Base-by-base conservation (phyloP, 306 rosid species). In the Quercus dentata region DNA sequence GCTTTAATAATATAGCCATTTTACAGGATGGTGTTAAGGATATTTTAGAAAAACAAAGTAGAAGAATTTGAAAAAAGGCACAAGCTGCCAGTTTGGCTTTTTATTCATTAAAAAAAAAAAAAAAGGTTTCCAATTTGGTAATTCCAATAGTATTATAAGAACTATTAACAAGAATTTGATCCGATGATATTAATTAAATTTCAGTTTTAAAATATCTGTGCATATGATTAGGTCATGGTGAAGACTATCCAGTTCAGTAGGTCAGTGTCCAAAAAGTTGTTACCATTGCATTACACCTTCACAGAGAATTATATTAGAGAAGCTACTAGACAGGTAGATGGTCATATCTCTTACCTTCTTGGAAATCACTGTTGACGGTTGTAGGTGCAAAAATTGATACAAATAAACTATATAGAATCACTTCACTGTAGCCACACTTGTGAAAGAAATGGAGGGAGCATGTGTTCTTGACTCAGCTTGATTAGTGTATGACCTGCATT, bases 201-300 rank as follows among this genome's bases (percentile, higher is more conserved):
- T 58, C 57, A 38, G 19, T 28, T 57, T 49, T 76, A 30, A 12
- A 56, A 6, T 15, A 0, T 35, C 10, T 83, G 35, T 74, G 30
- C 65, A 33, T 18, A 31, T 62, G 68, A 61, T 73, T 65, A 95
- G 98, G 97, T 31, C 92, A 86, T 17, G 83, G 83, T 58, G 96
- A 90, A 62, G 94, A 95, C 83, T 91, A 90, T 79, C 92, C 77
- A 85, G 90, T 90, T 88, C 98, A 92, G 94, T 86, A 74, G 98
- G 97, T 74, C 98, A 92, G 79, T 95, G 99, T 83, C 98, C 98
- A 28, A 90, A 91, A 83, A 90, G 88, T 73, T 95, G 99, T 83
- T 91, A 90, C 74, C 91, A 95, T 81, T 92, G 90, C 7, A 93
- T 92, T 8, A 95, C 99, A 49, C 96, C 97, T 68, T 90, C 90